Evolutionary conservation across 768 basidiomycete species (phyloP).

Genomic region (Candolleomyces eurysporus): DNA sequence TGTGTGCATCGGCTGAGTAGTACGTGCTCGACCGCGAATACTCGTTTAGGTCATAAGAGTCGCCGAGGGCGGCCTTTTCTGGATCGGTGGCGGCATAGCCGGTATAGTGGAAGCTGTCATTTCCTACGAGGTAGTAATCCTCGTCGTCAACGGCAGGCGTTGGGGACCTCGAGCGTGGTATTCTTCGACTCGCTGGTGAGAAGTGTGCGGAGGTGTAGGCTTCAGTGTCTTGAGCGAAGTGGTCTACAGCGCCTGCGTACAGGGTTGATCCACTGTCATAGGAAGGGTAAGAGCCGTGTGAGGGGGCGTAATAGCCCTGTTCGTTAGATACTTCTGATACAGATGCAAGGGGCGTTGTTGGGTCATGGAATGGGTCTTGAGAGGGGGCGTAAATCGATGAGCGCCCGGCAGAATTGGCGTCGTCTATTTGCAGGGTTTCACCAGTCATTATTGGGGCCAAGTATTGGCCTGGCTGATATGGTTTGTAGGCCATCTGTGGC

Average conservation of each 20-base stretch:
- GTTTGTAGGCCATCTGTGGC: constrained; percentile 26
- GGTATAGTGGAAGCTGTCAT: constrained; percentile 56
- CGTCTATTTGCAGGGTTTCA: constrained; percentile 57
- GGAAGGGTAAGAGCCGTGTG: constrained; percentile 29
- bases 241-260: constrained; percentile 44
- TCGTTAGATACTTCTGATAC: constrained; percentile 36
- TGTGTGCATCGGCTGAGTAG: constrained; percentile 16
- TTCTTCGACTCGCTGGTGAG: constrained; percentile 44
- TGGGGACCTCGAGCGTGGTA: constrained; percentile 70
- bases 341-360: constrained; percentile 19
- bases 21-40: constrained; percentile 17
- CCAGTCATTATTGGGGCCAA: constrained; percentile 64
- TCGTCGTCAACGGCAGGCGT: constrained; percentile 75
- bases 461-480: constrained; percentile 61
- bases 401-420: constrained; percentile 9
- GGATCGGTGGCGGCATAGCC: constrained; percentile 29
- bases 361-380: constrained; percentile 28
- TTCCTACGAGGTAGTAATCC: constrained; percentile 58
- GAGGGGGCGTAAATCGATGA: constrained; percentile 9
- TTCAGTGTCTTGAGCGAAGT: constrained; percentile 64
- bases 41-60: constrained; percentile 24
- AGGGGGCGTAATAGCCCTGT: constrained; percentile 33
- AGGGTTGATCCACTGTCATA: constrained; percentile 28
- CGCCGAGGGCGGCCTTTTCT: constrained; percentile 34
- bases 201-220: constrained; percentile 66